Conservation (phyloP, 805 yeast species). For the Candida gorgasii region DNA sequence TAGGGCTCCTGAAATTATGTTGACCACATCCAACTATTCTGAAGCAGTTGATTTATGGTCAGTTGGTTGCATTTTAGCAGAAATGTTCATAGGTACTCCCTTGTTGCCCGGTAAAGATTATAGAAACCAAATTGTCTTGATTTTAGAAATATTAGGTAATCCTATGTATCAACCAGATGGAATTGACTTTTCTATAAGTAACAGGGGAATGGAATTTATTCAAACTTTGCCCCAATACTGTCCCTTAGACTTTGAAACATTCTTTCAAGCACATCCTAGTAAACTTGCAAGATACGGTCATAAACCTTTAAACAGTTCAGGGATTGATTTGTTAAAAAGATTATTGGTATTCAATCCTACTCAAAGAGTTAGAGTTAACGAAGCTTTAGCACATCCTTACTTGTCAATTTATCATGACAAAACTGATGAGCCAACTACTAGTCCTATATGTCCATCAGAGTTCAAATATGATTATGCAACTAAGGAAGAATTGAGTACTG, state of each 20-base stretch:
- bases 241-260: slow-evolving; percentile 18
- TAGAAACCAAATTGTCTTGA: slow-evolving; percentile 64
- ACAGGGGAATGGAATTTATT: slow-evolving; percentile 28
- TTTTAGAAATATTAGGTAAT: slow-evolving; percentile 69
- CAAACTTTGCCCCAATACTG: slow-evolving; percentile 24
- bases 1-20: slow-evolving; percentile 82
- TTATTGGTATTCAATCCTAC: slow-evolving; percentile 88
- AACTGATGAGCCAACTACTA: slow-evolving; percentile 29
- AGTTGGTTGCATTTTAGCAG: slow-evolving; percentile 76
- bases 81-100: slow-evolving; percentile 61
- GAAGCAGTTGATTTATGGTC: slow-evolving; percentile 82
- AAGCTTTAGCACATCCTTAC: slow-evolving; percentile 89
- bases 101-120: slow-evolving; percentile 77
- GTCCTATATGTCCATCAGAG: slow-evolving; percentile 25
- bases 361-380: slow-evolving; percentile 80
- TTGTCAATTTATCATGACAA: slow-evolving; percentile 72
- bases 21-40: slow-evolving; percentile 69
- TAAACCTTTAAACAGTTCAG: slow-evolving; percentile 24
- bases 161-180: slow-evolving; percentile 40
- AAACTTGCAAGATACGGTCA: slow-evolving; percentile 18
- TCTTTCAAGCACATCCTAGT: slow-evolving; percentile 23
- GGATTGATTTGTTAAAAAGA: slow-evolving; percentile 45
- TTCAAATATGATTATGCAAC: slow-evolving; percentile 30
- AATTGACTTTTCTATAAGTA: slow-evolving; percentile 21
- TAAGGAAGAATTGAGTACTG: slow-evolving; percentile 1